Conservation (phyloP, 2,329 filamentous ascomycete species). For the Ophioceras dolichostomum region DNA sequence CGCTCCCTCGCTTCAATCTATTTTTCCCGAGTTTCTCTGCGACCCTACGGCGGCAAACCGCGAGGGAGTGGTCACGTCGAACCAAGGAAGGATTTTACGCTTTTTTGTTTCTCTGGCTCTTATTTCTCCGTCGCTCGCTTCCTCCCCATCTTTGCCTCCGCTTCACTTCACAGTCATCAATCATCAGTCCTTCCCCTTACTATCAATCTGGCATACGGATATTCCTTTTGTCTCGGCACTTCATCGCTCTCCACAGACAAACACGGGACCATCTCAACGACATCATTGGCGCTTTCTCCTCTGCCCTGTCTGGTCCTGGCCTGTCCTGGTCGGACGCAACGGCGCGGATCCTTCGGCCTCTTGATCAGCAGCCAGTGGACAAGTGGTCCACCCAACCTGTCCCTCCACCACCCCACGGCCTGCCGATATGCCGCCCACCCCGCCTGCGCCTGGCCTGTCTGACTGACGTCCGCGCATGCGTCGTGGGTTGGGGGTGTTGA, state of each 20-base stretch:
- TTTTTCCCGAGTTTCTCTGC: too few relatives aligned
- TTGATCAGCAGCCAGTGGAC: not conserved
- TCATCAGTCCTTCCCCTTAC: too few relatives aligned
- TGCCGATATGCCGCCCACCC: not conserved
- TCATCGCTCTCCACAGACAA: too few relatives aligned
- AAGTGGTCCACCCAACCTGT: not conserved
- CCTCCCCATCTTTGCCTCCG: not conserved
- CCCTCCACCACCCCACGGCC: too few relatives aligned
- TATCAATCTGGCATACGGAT: too few relatives aligned
- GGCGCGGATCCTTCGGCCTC: not conserved
- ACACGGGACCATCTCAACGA: not conserved
- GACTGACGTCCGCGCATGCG: not conserved
- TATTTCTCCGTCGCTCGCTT: not conserved
- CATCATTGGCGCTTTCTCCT: not conserved
- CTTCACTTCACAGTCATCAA: too few relatives aligned
- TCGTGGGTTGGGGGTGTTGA: slow-evolving; percentile 3
- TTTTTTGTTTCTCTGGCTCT: not conserved
- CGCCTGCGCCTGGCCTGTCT: not conserved
- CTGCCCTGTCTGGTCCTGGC: not conserved
- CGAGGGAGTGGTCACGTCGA: too few relatives aligned
- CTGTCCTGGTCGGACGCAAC: not conserved
- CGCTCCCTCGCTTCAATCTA: too few relatives aligned
- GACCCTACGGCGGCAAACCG: too few relatives aligned
- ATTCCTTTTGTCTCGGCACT: not conserved
- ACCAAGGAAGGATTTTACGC: not conserved